phyloP scores from a whole-genome alignment of 2,329 filamentous ascomycete genomes.

The Niveomyces coronatus region DNA sequence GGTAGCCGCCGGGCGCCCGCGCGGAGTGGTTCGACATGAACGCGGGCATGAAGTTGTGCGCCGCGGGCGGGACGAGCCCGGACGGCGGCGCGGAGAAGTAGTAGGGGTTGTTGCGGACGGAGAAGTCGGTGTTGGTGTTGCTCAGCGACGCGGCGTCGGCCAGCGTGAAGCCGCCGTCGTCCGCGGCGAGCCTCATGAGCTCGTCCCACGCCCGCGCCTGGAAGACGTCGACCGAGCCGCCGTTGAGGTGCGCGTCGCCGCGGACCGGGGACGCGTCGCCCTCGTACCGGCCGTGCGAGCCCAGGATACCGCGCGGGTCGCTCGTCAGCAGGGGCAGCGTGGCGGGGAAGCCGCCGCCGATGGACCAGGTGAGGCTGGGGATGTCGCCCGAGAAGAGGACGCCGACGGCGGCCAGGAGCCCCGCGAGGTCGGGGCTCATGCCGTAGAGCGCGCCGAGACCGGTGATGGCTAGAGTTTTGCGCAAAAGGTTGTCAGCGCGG shows the following conservation, averaged over 20 bases:
- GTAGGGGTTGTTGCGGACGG: constrained; percentile 1
- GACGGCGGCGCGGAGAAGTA: constrained; percentile 2
- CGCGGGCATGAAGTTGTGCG: constrained; percentile 1
- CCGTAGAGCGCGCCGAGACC: constrained; percentile 25
- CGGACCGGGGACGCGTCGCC: constrained; percentile 38
- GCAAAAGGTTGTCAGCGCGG: too few species aligned
- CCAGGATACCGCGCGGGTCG: constrained; percentile 33
- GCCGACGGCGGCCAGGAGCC: constrained; percentile 29
- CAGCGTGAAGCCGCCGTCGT: not conserved
- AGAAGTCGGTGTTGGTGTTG: not conserved
- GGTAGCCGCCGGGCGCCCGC: constrained; percentile 1
- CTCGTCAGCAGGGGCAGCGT: constrained; percentile 30
- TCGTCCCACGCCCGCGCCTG: not conserved
- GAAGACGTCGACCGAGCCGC: not conserved
- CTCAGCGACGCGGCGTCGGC: not conserved
- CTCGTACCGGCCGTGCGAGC: constrained; percentile 46
- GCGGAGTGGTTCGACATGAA: constrained; percentile 7
- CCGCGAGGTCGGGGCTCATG: constrained; percentile 35
- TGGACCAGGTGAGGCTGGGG: constrained; percentile 39
- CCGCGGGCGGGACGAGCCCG: constrained; percentile 2
- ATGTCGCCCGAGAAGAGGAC: constrained; percentile 40
- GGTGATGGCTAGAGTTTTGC: not conserved
- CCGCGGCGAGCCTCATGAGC: not conserved
- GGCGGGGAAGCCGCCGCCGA: constrained; percentile 37
- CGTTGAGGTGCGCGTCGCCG: constrained; percentile 23